A percentile compares a stretch with the other conserved stretches of the same genome.
These are phyloP conservation scores for Rhizophagus sp. DNA, from an alignment of 192 early-diverging fungal species.

Conservation along the genomic window DNA sequence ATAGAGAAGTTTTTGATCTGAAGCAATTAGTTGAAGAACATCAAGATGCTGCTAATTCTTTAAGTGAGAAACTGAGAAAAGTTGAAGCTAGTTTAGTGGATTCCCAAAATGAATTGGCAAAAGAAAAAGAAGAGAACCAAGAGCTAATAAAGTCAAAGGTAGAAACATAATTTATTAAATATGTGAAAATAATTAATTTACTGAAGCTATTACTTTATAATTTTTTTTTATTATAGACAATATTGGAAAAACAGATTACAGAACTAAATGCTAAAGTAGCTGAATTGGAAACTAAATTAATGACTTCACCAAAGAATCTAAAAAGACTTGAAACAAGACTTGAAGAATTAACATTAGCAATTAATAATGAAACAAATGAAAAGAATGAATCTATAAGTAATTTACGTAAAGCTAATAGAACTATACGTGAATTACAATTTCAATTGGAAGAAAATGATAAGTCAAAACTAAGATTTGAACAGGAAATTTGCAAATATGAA, in stretches of 20 bases:
- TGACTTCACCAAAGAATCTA: conserved; percentile 56
- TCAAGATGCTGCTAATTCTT: conserved; percentile 61
- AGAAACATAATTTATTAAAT: neutral
- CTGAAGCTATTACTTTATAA: neutral
- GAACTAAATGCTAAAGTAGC: conserved; percentile 75
- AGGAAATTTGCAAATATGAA: conserved; percentile 71
- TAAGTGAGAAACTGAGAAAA: conserved; percentile 69
- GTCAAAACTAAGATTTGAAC: conserved; percentile 60
- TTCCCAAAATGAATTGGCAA: conserved; percentile 71
- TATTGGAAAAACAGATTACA: conserved; percentile 83
- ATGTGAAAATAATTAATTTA: neutral
- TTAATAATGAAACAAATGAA: conserved; percentile 65
- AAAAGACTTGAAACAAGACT: conserved; percentile 61
- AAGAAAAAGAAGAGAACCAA: conserved; percentile 67
- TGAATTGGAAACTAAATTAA: conserved; percentile 71
- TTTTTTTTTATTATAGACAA: conserved; percentile 39
- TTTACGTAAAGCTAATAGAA: conserved; percentile 69
- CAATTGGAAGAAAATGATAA: conserved; percentile 83
- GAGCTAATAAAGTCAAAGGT: conserved; percentile 46
- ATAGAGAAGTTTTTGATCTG: conserved; percentile 73
- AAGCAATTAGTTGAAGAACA: conserved; percentile 74
- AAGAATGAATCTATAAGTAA: conserved; percentile 61
- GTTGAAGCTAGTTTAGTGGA: conserved; percentile 65
- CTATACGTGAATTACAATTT: conserved; percentile 84
- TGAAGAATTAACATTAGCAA: conserved; percentile 58